Base-by-base conservation (phyloP, 495 filamentous ascomycete species). In the Aspergillus bertholletiae region DNA sequence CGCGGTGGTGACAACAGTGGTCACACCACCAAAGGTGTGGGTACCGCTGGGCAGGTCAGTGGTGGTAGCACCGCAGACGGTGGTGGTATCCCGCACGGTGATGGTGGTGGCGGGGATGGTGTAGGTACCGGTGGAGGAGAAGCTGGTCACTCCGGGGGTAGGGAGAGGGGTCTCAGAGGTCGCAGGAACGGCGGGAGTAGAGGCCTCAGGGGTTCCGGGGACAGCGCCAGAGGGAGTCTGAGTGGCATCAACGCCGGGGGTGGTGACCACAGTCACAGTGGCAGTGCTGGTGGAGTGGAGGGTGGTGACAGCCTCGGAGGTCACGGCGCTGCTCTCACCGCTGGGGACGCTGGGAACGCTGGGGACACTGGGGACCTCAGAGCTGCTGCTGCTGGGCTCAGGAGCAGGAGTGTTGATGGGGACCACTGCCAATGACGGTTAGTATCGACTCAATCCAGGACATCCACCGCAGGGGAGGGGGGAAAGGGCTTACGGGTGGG, bases 91-190 rank as follows among this genome's bases (percentile, higher is more conserved):
- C 39, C 39, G 39, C 2, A 43, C 39, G 47, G 82, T 85, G 51
- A 94, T 72, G 26, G 88, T 92, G 44, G 82, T 87, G 32, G 86
- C 87, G 44, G 88, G 87, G 78, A 92, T 84, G 60, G 88, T 92
- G 80, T 90, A 93, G 57, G 76, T 78, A 69, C 89, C 89, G 50
- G 89, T 83, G 21, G 83, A 84, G 34, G 82, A 73, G 83, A 81
- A 89, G 48, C 77, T 84, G 71, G 86, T 85, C 26, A 86, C 75
- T 46, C 78, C 75, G 27, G 83, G 78, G 18, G 88, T 89, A 21
- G 89, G 88, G 50, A 89, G 62, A n/a, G 43, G 41, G 52, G 74
- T 56, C 67, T 69, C 69, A 49, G 62, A 45, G 24, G 60, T 46
- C 41, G 45, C 7, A 43, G 21, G 32, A 46, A 22, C 40, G 46